Percentiles rank a stretch among this genome's conserved stretches.
Conservation (phyloP, 768 basidiomycete species). For the Cystoderma amianthinum region DNA sequence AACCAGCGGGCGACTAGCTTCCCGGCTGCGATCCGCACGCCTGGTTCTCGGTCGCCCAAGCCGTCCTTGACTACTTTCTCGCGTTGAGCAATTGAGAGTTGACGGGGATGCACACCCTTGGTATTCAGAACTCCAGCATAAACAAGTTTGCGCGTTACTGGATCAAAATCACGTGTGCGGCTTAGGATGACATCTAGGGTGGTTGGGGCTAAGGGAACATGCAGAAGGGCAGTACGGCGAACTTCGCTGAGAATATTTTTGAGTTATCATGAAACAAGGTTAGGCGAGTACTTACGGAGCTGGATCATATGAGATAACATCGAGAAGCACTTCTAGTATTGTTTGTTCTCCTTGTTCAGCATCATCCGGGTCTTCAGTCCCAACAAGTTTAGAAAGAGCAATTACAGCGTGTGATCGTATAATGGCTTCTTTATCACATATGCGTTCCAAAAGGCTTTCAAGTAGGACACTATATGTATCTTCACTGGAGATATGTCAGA, state of each 20-base stretch:
- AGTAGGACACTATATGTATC: slow-evolving; percentile 71
- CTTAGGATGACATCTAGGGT: slow-evolving; percentile 67
- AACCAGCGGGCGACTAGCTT: slow-evolving; percentile 81
- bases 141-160: slow-evolving; percentile 70
- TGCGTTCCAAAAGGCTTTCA: slow-evolving; percentile 64
- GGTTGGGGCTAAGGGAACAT: slow-evolving; percentile 54
- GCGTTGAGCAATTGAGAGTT: slow-evolving; percentile 72
- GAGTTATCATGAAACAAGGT: not conserved
- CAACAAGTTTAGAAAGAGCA: slow-evolving; percentile 74
- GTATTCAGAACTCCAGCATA: slow-evolving; percentile 60
- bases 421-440: slow-evolving; percentile 77
- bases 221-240: slow-evolving; percentile 81
- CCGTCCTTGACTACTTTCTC: slow-evolving; percentile 85
- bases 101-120: slow-evolving; percentile 56
- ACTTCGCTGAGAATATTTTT: slow-evolving; percentile 54
- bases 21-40: slow-evolving; percentile 76
- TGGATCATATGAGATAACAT: slow-evolving; percentile 66
- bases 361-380: slow-evolving; percentile 55
- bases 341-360: slow-evolving; percentile 41
- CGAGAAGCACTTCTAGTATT: slow-evolving; percentile 60
- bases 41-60: slow-evolving; percentile 81
- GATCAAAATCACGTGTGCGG: slow-evolving; percentile 82
- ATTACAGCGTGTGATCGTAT: slow-evolving; percentile 84
- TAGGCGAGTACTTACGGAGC: slow-evolving; percentile 46
- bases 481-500: slow-evolving; percentile 46